Evolutionary conservation across 2,329 filamentous ascomycete genomes (phyloP).

Genomic region (Hyphodiscus sp.): DNA sequence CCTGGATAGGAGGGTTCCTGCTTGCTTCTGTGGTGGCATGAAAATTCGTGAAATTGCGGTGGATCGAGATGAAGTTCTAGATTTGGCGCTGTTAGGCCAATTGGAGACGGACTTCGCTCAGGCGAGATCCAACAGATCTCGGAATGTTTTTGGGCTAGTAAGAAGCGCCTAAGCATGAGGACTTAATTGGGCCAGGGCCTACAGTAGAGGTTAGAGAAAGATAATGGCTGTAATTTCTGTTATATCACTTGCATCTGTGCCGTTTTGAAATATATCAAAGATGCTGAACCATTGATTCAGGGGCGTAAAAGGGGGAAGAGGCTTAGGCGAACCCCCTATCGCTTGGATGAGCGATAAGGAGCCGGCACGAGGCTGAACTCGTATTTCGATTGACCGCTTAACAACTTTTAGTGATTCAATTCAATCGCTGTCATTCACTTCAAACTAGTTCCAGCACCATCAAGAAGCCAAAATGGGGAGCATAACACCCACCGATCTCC

Average conservation of each 20-base stretch:
- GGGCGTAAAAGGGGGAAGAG: background rate
- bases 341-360: background rate
- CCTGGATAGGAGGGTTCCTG: background rate
- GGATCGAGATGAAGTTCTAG: background rate
- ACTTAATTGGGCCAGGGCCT: background rate
- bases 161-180: background rate
- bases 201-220: background rate
- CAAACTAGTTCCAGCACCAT: no score
- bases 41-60: background rate
- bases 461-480: constrained; percentile 20
- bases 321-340: background rate
- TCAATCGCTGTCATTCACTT: background rate
- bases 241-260: background rate
- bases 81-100: background rate
- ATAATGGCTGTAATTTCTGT: background rate
- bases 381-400: background rate
- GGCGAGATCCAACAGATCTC: no score
- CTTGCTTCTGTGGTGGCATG: background rate
- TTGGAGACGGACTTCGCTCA: background rate
- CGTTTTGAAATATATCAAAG: no score
- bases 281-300: no score
- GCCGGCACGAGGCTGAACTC: background rate
- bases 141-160: no score
- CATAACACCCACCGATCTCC: constrained; percentile 26
- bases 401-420: background rate